Evolutionary conservation across 2,329 filamentous ascomycete species (phyloP).

Genomic region (Ophiocordyceps camponoti-saundersi): DNA sequence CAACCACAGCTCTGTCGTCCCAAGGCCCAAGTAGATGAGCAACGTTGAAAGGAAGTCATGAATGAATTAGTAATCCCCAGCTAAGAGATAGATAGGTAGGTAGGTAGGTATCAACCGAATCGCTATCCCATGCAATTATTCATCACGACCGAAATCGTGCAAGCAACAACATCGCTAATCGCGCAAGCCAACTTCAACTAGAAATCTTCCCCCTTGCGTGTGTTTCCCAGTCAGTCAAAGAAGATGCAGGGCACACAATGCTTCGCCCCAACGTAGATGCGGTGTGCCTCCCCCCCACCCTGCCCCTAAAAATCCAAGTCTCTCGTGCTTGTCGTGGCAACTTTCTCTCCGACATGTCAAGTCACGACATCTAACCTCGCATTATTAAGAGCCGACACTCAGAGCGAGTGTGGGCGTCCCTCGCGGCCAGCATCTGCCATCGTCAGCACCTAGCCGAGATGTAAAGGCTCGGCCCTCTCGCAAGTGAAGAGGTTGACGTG

Average conservation of each 20-base stretch:
- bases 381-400: not conserved
- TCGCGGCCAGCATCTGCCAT: not conserved
- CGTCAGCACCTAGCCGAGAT: conserved; percentile 10
- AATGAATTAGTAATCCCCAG: no score
- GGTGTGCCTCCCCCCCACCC: no score
- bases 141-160: not conserved
- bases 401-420: not conserved
- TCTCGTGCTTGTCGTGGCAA: not conserved
- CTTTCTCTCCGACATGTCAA: no score
- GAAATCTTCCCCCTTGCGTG: not conserved
- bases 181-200: not conserved
- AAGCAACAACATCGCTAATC: not conserved
- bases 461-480: conserved; percentile 26
- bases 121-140: not conserved
- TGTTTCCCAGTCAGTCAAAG: not conserved
- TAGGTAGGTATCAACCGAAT: not conserved
- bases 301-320: not conserved
- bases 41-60: no score
- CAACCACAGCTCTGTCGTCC: no score
- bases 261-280: not conserved
- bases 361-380: no score
- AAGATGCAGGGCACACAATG: not conserved
- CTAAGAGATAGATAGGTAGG: no score
- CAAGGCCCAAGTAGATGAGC: no score
- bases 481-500: conserved; percentile 82